phyloP scores from a whole-genome alignment of 1,284 basidiomycete species.

The Apiotrichum sp. region DNA sequence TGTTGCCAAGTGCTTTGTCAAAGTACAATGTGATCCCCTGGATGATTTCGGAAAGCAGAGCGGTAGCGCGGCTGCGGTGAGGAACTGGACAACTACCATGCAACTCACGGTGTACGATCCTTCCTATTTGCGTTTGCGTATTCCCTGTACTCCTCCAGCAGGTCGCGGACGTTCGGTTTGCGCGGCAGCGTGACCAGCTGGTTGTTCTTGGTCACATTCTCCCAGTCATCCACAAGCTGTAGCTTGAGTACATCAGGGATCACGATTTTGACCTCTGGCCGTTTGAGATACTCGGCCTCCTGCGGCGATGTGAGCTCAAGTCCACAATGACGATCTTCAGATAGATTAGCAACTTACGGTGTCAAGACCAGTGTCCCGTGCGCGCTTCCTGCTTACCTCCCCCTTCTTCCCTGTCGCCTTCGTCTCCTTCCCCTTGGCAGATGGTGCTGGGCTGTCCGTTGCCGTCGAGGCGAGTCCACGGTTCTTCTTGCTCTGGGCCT shows the following conservation, averaged over 20 bases:
- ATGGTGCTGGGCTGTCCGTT: slow-evolving; percentile 20
- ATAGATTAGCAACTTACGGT: slow-evolving; percentile 27
- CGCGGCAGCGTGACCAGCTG: slow-evolving; percentile 86
- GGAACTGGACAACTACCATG: too few relatives aligned
- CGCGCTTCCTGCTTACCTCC: slow-evolving; percentile 50
- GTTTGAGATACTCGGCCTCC: slow-evolving; percentile 56
- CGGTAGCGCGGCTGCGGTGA: slow-evolving; percentile 52
- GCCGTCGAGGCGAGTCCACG: slow-evolving; percentile 2
- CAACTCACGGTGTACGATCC: slow-evolving; percentile 49
- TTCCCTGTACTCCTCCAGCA: slow-evolving; percentile 72
- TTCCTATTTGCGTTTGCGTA: slow-evolving; percentile 53
- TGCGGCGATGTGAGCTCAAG: slow-evolving; percentile 12
- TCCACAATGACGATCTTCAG: too few relatives aligned
- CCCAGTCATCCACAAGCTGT: slow-evolving; percentile 95
- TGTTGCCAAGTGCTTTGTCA: slow-evolving; percentile 81
- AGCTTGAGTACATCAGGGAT: slow-evolving; percentile 86
- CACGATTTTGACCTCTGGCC: slow-evolving; percentile 83
- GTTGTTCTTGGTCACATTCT: slow-evolving; percentile 89
- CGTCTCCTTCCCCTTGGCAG: slow-evolving; percentile 28
- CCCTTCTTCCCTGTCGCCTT: slow-evolving; percentile 44
- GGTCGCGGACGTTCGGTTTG: slow-evolving; percentile 67
- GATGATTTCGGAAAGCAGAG: slow-evolving; percentile 68
- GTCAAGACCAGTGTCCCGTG: slow-evolving; percentile 36
- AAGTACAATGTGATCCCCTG: slow-evolving; percentile 91
- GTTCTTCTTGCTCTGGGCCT: slow-evolving; percentile 45